Conservation (phyloP, 257 asterid species). For the Solanum pimpinellifolium region DNA sequence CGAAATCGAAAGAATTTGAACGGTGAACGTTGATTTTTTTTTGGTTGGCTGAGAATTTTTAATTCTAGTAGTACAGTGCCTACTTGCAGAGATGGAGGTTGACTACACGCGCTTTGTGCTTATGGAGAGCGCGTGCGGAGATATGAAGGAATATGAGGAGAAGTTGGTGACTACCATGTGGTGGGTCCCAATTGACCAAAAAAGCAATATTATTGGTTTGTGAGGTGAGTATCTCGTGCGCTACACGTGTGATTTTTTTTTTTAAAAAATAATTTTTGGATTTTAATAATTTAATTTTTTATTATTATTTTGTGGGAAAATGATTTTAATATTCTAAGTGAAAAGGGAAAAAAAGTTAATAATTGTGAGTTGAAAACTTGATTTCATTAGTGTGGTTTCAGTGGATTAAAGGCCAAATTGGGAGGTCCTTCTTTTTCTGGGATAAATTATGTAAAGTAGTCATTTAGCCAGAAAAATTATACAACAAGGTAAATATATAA, state of each 20-base stretch:
- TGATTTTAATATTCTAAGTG: too few species aligned
- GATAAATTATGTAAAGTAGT: too few species aligned
- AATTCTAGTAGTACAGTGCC: neutral
- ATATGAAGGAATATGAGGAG: neutral
- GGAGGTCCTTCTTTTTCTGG: too few species aligned
- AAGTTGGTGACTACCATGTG: neutral
- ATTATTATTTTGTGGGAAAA: too few species aligned
- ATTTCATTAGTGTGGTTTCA: too few species aligned
- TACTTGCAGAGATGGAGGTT: neutral
- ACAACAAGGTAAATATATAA: too few species aligned
- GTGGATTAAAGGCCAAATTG: too few species aligned
- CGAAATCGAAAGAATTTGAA: neutral
- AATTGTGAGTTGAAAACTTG: too few species aligned
- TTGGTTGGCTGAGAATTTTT: slow-evolving; percentile 1
- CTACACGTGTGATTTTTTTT: slow-evolving; percentile 14
- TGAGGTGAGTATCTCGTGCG: neutral
- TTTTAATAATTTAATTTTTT: too few species aligned
- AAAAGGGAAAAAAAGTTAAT: too few species aligned
- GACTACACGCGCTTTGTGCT: slow-evolving; percentile 7
- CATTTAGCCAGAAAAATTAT: too few species aligned
- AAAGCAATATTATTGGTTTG: slow-evolving; percentile 3
- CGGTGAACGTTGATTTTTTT: neutral
- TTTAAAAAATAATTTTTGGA: too few species aligned
- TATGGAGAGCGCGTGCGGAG: neutral
- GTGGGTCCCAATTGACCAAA: slow-evolving; percentile 9